Evolutionary conservation across 176 grass and related monocot species (phyloP), one percentile per base, ranked within the genome.

Genomic region (Areca catechu): DNA sequence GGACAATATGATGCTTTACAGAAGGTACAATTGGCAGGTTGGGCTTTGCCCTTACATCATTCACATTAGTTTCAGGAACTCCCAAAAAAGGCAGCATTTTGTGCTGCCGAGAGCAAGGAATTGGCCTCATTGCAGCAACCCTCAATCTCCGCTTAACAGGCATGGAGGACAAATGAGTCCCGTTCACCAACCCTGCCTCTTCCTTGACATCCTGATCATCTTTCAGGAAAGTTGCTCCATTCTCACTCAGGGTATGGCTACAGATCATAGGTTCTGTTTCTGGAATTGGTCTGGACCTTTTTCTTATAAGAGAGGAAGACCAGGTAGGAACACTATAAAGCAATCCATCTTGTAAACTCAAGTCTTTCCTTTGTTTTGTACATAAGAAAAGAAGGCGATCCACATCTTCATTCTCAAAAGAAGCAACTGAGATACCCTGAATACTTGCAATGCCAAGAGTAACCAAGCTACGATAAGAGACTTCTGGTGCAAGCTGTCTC

Each of bases 311-410:
- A 53, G 79, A 60, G 4, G 88, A 75, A 0, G 63, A 83, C 69
- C 76, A 82, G 70, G 64, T 76, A 55, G 66, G 61, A 15, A 71
- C 63, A 73, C 67, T 37, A 59, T 10, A 51, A 60, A 56, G 66
- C 48, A 56, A 27, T 24, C 25, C 3, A 1, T 68, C 58, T 69
- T 48, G 27, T 53, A 73, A 50, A 73, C 7, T 43, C 58, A 60
- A 28, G 56, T 83, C 72, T 71, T 60, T 74, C 29, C 28, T 0
- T 16, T 83, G 53, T n/a, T 54, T 76, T 17, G 22, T 60, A 67
- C 76, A 79, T 72, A 91, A 91, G 72, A 91, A 86, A 71, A 77
- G 79, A 59, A 86, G 63, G 20, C 65, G 79, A 52, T 91, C 83
- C 51, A 72, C 76, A 71, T 86, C 82, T 71, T 76, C 56, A 60